Evolutionary conservation across 2,329 filamentous ascomycete species (phyloP), one percentile per base, ranked within the genome.

Genomic region (Dothistroma septosporum): DNA sequence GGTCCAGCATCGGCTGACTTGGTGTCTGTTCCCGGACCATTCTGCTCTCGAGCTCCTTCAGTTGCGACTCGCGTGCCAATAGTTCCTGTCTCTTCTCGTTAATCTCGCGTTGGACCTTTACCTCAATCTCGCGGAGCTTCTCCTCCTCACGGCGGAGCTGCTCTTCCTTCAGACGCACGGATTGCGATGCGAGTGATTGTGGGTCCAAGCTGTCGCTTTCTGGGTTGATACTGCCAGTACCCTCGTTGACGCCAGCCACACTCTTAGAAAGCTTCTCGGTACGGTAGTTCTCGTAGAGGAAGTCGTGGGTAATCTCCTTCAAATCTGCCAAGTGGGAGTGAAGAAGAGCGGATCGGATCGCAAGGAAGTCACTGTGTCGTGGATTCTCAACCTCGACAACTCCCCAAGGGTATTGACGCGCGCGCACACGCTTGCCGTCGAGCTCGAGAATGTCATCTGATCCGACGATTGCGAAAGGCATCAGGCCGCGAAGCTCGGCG

Each of bases 221-320:
- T 24, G 63, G 58, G 55, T 66, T 68, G 53, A 65, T 60, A n/a
- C 28, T 53, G 44, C 63, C 62, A 12, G 60, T 54, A 37, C 96
- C 92, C 69, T 97, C 93, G 77, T 64, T 64, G 47, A 60, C 59
- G 57, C 64, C 64, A 48, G 97, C 92, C 70, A 99, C 94, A 76
- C 92, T 97, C 91, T 97, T 99, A 83, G 91, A 96, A 72, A 99
- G 90, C 84, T 97, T 97, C 90, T 99, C 94, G 74, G 94, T 99
- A 91, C 94, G 92, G 85, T 99, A 99, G 82, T 99, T 99, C 78
- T 99, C 94, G 81, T 99, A 99, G 67, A 99, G 83, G 88, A 99
- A 99, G 79, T 99, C 94, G 79, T 99, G 94, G 56, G 94, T 99
- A 75, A 99, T 99, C 79, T 99, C 94, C 87, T 99, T 99, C 73